phyloP scores from a whole-genome alignment of 1,284 basidiomycete species.

The Pseudozyma flocculosa region DNA sequence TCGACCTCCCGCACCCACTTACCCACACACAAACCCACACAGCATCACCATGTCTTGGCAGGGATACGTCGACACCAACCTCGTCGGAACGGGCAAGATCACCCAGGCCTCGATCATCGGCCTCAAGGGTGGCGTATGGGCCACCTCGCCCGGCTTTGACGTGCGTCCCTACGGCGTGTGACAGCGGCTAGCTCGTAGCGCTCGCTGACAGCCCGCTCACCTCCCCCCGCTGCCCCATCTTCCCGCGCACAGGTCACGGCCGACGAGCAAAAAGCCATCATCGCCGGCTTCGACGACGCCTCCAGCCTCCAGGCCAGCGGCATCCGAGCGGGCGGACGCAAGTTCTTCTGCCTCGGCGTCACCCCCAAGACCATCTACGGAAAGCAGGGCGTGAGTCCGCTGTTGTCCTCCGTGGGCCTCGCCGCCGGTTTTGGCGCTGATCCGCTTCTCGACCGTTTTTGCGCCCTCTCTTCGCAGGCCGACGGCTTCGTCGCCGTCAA shows the following conservation, averaged over 20 bases:
- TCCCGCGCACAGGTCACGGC: slow-evolving; percentile 65
- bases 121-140: slow-evolving; percentile 84
- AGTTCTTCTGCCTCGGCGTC: slow-evolving; percentile 77
- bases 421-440: too few relatives aligned
- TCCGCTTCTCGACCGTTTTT: too few relatives aligned
- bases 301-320: slow-evolving; percentile 64
- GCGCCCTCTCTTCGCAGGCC: slow-evolving; percentile 62
- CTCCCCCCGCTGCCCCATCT: slow-evolving; percentile 1
- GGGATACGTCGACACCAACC: slow-evolving; percentile 86
- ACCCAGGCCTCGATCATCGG: slow-evolving; percentile 81
- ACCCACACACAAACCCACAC: background rate
- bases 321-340: slow-evolving; percentile 70
- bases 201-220: background rate
- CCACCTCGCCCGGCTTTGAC: slow-evolving; percentile 70
- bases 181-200: background rate
- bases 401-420: too few relatives aligned
- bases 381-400: slow-evolving; percentile 74
- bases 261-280: slow-evolving; percentile 73
- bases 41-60: slow-evolving; percentile 48
- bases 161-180: slow-evolving; percentile 61
- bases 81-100: slow-evolving; percentile 76
- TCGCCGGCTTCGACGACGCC: slow-evolving; percentile 65
- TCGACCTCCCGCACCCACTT: background rate
- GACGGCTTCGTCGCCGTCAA: slow-evolving; percentile 80
- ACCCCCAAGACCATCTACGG: slow-evolving; percentile 70